Evolutionary conservation across 1,139 yeast genomes (phyloP).

Genomic region (Debaryomycetaceae sp.): DNA sequence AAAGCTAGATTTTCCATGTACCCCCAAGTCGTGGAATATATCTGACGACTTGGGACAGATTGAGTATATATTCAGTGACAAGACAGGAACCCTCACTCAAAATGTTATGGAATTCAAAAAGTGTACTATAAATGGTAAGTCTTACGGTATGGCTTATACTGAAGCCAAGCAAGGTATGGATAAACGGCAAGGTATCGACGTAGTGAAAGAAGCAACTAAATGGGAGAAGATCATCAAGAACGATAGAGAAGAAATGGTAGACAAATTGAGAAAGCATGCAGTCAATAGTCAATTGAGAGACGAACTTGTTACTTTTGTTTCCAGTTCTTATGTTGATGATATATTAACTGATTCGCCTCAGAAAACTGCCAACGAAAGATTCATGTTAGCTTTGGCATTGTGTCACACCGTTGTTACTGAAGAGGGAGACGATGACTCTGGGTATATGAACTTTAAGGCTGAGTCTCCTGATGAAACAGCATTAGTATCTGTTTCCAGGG

Average conservation of each 20-base stretch:
- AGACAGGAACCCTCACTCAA: constrained; percentile 95
- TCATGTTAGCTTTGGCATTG: constrained; percentile 83
- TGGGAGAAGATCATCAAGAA: constrained; percentile 60
- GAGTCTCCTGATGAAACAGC: constrained; percentile 99
- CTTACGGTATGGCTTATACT: constrained; percentile 92
- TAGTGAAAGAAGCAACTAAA: constrained; percentile 59
- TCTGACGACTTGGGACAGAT: constrained; percentile 97
- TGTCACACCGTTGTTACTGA: constrained; percentile 93
- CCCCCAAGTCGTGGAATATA: constrained; percentile 95
- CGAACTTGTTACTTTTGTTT: constrained; percentile 74
- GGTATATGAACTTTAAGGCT: constrained; percentile 65
- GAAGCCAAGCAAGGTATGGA: constrained; percentile 94
- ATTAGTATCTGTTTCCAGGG: constrained; percentile 88
- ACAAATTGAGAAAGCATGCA: constrained; percentile 42
- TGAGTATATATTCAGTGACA: constrained; percentile 92
- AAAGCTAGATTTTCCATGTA: constrained; percentile 85
- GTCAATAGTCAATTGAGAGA: constrained; percentile 58
- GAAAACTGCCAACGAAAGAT: constrained; percentile 63
- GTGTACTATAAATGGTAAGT: constrained; percentile 81
- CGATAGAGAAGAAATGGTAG: constrained; percentile 67
- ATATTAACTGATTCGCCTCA: constrained; percentile 49
- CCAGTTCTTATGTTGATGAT: constrained; percentile 52
- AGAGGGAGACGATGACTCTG: constrained; percentile 34
- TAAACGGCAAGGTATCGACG: constrained; percentile 81
- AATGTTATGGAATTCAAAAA: constrained; percentile 96